phyloP scores from a whole-genome alignment of 306 rosid species.

The Delonix regia region DNA sequence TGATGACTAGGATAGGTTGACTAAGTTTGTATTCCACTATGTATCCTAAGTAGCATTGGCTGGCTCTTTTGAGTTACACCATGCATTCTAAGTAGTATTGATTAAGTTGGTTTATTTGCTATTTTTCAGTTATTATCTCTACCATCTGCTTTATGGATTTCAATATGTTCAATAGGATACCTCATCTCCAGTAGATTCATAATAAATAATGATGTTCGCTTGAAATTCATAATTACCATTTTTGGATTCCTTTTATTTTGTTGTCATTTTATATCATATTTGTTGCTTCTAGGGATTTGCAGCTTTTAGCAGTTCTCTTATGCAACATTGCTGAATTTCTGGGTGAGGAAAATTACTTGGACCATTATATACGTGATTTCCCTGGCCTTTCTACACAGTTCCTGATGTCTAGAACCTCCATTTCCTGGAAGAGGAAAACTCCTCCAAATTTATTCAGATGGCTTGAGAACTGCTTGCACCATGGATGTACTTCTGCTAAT shows the following conservation, averaged over 20 bases:
- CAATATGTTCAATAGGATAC: conserved; percentile 2
- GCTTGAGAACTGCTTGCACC: conserved; percentile 84
- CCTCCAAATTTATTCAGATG: conserved; percentile 91
- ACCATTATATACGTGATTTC: conserved; percentile 90
- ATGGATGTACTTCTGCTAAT: conserved; percentile 61
- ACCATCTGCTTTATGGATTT: conserved; percentile 34
- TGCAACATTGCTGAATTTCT: conserved; percentile 77
- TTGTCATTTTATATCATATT: conserved; percentile 28
- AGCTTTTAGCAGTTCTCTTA: conserved; percentile 71
- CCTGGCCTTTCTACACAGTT: conserved; percentile 66
- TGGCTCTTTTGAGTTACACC: too few relatives aligned
- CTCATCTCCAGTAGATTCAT: conserved; percentile 19
- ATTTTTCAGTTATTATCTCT: conserved; percentile 27
- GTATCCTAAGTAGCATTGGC: not conserved
- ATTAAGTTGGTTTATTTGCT: conserved; percentile 4
- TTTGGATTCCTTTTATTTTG: conserved; percentile 5
- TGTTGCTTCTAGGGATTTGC: conserved; percentile 70
- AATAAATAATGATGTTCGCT: conserved; percentile 1
- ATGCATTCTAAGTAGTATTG: not conserved
- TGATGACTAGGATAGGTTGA: not conserved
- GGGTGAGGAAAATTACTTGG: conserved; percentile 75
- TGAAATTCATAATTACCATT: conserved; percentile 7
- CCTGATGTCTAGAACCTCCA: conserved; percentile 42
- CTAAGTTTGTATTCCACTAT: not conserved
- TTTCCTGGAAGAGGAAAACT: conserved; percentile 47